A percentile compares a stretch with the other conserved stretches of the same genome.
phyloP scores from a whole-genome alignment of 495 filamentous ascomycete genomes.

The Tirmania nivea region DNA sequence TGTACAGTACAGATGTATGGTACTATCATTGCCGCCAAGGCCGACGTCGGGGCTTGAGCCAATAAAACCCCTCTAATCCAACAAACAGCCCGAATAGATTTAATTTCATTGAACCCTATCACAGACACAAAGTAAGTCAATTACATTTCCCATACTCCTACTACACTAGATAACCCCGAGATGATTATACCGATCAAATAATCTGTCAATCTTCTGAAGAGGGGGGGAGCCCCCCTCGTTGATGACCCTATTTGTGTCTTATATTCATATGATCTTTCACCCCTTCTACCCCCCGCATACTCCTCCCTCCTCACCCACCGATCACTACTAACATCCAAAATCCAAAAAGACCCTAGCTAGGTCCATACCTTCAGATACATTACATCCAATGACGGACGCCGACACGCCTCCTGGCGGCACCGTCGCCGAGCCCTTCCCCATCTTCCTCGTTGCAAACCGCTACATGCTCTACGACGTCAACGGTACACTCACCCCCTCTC shows the following conservation, averaged over 20 bases:
- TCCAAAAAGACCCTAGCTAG: not conserved
- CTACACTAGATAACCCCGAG: not conserved
- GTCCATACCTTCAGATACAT: not conserved
- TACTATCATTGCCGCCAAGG: too few relatives aligned
- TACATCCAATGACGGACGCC: not conserved
- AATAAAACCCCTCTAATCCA: too few relatives aligned
- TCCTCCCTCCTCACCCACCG: not conserved
- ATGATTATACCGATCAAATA: not conserved
- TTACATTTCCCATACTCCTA: not conserved
- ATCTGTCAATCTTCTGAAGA: not conserved
- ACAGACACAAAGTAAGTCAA: too few relatives aligned
- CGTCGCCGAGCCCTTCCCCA: slow-evolving; percentile 38
- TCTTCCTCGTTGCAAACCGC: slow-evolving; percentile 57
- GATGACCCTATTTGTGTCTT: not conserved
- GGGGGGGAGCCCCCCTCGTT: not conserved
- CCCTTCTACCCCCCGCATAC: not conserved
- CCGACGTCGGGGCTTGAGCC: too few relatives aligned
- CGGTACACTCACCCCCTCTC: slow-evolving; percentile 12
- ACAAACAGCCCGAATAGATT: too few relatives aligned
- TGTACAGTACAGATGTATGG: too few relatives aligned
- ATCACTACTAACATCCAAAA: not conserved
- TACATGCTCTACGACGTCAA: slow-evolving; percentile 81
- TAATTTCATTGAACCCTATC: too few relatives aligned
- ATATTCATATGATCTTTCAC: not conserved
- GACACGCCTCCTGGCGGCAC: slow-evolving; percentile 5